These are phyloP conservation scores for Ogataea nakhonphanomensis DNA, from an alignment of 805 yeast genomes.

Conservation along the genomic window DNA sequence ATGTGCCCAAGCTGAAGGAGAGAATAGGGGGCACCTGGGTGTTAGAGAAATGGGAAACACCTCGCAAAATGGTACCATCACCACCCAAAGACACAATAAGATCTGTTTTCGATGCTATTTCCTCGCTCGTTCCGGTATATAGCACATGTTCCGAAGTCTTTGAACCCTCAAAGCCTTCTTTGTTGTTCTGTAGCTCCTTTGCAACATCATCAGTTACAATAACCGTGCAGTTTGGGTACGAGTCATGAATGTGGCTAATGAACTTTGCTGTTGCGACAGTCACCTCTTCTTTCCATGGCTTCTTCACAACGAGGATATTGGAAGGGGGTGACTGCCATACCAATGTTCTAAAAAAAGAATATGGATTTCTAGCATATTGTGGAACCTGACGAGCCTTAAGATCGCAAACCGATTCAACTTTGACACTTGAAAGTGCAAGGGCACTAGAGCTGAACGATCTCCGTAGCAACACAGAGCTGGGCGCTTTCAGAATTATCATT, in stretches of 20 bases:
- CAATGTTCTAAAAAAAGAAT: slow-evolving; percentile 59
- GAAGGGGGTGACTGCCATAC: slow-evolving; percentile 71
- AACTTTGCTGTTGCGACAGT: slow-evolving; percentile 64
- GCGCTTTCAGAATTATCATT: slow-evolving; percentile 4
- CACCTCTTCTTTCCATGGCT: slow-evolving; percentile 72
- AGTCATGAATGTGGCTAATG: slow-evolving; percentile 53
- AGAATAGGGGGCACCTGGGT: slow-evolving; percentile 81
- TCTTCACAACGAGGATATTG: slow-evolving; percentile 78
- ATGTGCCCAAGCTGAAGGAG: slow-evolving; percentile 84
- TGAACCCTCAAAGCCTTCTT: neutral
- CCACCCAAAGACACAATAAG: slow-evolving; percentile 89
- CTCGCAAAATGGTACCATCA: slow-evolving; percentile 88
- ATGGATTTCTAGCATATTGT: slow-evolving; percentile 50
- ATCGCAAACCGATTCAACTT: slow-evolving; percentile 8
- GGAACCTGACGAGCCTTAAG: slow-evolving; percentile 37
- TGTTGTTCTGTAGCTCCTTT: slow-evolving; percentile 43
- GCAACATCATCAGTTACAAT: slow-evolving; percentile 74
- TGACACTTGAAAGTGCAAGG: neutral
- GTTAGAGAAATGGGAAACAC: slow-evolving; percentile 73
- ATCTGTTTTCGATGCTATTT: slow-evolving; percentile 67
- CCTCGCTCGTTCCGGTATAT: slow-evolving; percentile 56
- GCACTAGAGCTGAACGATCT: neutral
- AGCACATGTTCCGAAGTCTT: slow-evolving; percentile 33
- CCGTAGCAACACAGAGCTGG: neutral
- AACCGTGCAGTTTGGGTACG: slow-evolving; percentile 70